These are phyloP conservation scores for Leptodermis oblonga DNA, from an alignment of 257 asterid species.

Conservation along the genomic window DNA sequence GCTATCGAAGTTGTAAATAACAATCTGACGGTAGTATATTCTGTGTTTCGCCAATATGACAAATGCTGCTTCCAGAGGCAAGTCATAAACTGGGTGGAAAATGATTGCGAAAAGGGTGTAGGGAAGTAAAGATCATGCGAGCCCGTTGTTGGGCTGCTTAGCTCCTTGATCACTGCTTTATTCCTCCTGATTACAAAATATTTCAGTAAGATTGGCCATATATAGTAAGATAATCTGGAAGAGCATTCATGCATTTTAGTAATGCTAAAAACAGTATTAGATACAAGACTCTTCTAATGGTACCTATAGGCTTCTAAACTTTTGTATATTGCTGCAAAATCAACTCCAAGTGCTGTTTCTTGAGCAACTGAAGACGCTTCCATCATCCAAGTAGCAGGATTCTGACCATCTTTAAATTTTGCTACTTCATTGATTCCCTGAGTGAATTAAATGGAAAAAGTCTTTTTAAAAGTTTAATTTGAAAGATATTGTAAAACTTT, in stretches of 20 bases:
- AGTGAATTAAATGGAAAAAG: not conserved
- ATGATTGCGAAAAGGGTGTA: constrained; percentile 54
- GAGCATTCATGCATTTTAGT: too few relatives aligned
- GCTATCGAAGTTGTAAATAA: constrained; percentile 66
- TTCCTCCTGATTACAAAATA: constrained; percentile 44
- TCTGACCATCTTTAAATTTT: constrained; percentile 57
- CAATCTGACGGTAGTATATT: constrained; percentile 67
- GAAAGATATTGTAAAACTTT: not conserved
- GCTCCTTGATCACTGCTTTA: constrained; percentile 57
- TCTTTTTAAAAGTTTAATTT: not conserved
- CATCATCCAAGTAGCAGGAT: constrained; percentile 96
- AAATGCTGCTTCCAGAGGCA: constrained; percentile 78
- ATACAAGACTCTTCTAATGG: too few relatives aligned
- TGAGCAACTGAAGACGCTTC: constrained; percentile 63
- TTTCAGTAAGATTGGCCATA: not conserved
- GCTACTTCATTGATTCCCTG: constrained; percentile 50
- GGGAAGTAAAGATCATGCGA: constrained; percentile 52
- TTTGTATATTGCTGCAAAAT: constrained; percentile 53
- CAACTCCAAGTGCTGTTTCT: constrained; percentile 50
- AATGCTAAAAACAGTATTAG: too few relatives aligned
- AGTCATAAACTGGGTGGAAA: constrained; percentile 58
- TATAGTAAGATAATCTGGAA: too few relatives aligned
- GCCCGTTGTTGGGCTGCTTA: constrained; percentile 46
- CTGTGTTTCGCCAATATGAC: constrained; percentile 81
- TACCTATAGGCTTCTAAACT: constrained; percentile 59